Evolutionary conservation across 805 yeast species (phyloP).

Genomic region (Hanseniaspora meyeri): DNA sequence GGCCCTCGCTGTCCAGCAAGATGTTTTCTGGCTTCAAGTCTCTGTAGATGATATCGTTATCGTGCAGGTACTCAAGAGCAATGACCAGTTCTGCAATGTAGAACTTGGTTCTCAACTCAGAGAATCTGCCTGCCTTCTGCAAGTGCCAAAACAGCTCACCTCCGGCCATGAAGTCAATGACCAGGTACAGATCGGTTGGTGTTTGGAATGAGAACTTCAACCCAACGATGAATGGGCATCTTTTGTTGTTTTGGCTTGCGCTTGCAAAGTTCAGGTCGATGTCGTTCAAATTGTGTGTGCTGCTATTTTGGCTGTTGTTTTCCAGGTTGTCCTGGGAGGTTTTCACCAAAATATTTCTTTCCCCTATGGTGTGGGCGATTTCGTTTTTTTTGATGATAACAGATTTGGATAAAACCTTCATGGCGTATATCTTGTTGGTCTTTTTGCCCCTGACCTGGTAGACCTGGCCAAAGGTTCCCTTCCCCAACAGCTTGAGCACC

Average conservation of each 20-base stretch:
- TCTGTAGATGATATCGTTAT: constrained; percentile 89
- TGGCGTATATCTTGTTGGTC: constrained; percentile 83
- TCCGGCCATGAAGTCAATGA: constrained; percentile 96
- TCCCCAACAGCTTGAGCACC: constrained; percentile 77
- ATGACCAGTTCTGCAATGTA: constrained; percentile 91
- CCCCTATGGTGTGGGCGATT: constrained; percentile 96
- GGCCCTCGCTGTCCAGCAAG: constrained; percentile 89
- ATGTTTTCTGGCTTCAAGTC: constrained; percentile 97
- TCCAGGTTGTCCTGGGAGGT: constrained; percentile 42
- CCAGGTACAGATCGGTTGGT: constrained; percentile 78
- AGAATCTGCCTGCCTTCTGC: constrained; percentile 89
- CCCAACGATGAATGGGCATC: constrained; percentile 89
- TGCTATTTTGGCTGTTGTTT: background rate
- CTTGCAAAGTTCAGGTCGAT: background rate
- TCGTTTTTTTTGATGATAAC: constrained; percentile 94
- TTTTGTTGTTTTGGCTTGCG: constrained; percentile 34
- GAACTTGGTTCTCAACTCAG: constrained; percentile 89
- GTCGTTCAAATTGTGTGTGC: background rate
- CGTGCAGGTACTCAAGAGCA: constrained; percentile 89
- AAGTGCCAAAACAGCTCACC: constrained; percentile 95
- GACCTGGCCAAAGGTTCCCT: constrained; percentile 96
- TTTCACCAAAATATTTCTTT: constrained; percentile 83
- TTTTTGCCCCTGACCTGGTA: constrained; percentile 89
- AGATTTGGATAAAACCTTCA: constrained; percentile 91
- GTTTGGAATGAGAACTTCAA: constrained; percentile 94